phyloP scores from a whole-genome alignment of 371 early-diverging fungal species.

The Apophysomyces ossiformis region DNA sequence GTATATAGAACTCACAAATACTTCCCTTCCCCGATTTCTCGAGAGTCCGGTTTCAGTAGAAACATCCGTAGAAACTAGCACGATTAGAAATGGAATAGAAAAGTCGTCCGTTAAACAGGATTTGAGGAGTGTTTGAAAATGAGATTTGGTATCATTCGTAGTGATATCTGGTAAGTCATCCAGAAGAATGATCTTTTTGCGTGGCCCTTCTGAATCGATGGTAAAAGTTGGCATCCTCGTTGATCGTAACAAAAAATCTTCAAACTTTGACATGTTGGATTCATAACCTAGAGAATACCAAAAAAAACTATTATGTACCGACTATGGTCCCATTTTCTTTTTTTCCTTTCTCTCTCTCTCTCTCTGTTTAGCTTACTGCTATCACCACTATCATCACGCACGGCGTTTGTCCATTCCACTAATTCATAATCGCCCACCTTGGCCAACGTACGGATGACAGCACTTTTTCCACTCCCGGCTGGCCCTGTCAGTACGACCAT shows the following conservation, averaged over 20 bases:
- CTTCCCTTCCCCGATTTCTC: constrained; percentile 5
- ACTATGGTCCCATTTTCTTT: neutral
- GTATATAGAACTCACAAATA: neutral
- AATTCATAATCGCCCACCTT: constrained; percentile 20
- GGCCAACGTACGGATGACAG: constrained; percentile 32
- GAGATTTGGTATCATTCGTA: constrained; percentile 9
- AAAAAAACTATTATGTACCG: neutral
- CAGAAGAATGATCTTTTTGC: constrained; percentile 38
- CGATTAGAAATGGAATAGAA: constrained; percentile 24
- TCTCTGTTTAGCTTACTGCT: neutral
- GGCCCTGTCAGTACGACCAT: constrained; percentile 39
- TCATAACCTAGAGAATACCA: constrained; percentile 17
- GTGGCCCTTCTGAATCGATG: neutral
- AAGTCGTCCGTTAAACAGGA: neutral
- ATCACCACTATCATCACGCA: constrained; percentile 16
- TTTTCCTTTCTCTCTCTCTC: no score
- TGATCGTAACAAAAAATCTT: constrained; percentile 22
- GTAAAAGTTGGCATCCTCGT: constrained; percentile 14
- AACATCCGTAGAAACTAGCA: constrained; percentile 32
- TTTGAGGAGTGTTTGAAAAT: constrained; percentile 30
- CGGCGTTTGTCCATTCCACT: constrained; percentile 35
- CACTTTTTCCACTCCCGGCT: constrained; percentile 48
- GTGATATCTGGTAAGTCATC: constrained; percentile 53
- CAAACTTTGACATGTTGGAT: constrained; percentile 21
- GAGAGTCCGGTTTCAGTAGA: constrained; percentile 9